Evolutionary conservation across 2,329 filamentous ascomycete genomes (phyloP), one percentile per base, ranked within the genome.

Genomic region (Graphium sp.): DNA sequence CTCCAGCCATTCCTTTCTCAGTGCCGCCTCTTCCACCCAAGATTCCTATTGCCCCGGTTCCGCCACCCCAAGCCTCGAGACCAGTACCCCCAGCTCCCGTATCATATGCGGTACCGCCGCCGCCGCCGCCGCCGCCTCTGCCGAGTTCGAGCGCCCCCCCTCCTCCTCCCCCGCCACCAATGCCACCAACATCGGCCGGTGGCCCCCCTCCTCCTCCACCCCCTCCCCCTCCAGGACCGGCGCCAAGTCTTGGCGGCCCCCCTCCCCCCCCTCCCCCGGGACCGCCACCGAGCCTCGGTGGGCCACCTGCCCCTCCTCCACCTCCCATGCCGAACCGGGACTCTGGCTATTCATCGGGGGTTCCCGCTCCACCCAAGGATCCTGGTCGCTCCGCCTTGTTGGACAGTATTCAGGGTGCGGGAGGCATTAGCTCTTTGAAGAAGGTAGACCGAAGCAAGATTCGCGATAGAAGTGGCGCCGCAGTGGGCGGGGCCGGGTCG

Each of bases 401-500:
- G 38, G 75, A 72, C 24, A 69, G 76, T 43, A 89, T 89, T 37
- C 74, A 79, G 37, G 70, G 69, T 28, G 67, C 72, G 10, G 73
- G 73, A 23, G 73, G 73, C 34, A 69, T 77, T 35, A 66, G 57
- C 15, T 57, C 72, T 14, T 60, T 89, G 42, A 83, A 75, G 53
- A 87, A 85, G 53, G 78, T 87, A 18, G 72, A 78, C 37, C 65
- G 71, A 35, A 53, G 43, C 35, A 60, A 81, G 49, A 80, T 85
- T 48, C 60, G 68, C 40, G 78, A 85, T 50, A 65, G 79, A 37
- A 83, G 77, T 50, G 62, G 41, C 4, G 77, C 74, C 16, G 44
- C 60, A 19, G 67, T 82, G 24, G 72, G 69, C 8, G 47, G 46
- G 14, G 39, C 47, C 23, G 37, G 47, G 23, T 38, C 41, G 15